Evolutionary conservation across 768 basidiomycete species (phyloP), one percentile per base, ranked within the genome.

Genomic region (Mycena pura): DNA sequence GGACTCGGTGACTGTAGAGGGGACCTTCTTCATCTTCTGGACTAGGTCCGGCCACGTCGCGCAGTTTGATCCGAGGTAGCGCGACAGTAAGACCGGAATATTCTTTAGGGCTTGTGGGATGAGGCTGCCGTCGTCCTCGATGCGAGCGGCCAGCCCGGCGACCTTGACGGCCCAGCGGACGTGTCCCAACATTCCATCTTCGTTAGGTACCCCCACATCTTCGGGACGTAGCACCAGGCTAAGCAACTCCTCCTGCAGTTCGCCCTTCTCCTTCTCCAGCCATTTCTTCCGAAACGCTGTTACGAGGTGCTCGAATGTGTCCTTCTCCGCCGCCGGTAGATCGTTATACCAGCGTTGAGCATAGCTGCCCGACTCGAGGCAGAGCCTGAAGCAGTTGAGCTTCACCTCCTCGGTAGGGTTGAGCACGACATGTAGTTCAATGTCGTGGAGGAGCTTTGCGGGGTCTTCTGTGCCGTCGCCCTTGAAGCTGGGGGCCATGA

Each of bases 21-120:
- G 28, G 22, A 53, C 11, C 39, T 53, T 40, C 40, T 32, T 40
- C 27, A 53, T 43, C 2, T 28, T 44, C 31, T 54, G 52, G 41
- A 54, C 34, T 3, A 55, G 34, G 32, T 55, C 53, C 11, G 53
- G 10, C 53, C 53, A 55, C 15, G 44, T 55, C 17, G 2, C 17
- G 52, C 52, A 41, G 22, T 44, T 54, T 10, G 52, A 40, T 17
- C 52, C 52, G 2, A 53, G 52, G 8, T 22, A 38, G 4, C 44
- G 34, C 3, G 45, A 24, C 10, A 55, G 44, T 0, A 32, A 45
- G 40, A 45, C 53, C 0, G 53, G 53, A 38, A 55, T 27, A 32
- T 55, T 55, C 32, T 55, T 55, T 17, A 45, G 53, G 29, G 22
- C 53, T n/a, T 55, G 53, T 3, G 53, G 41, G 25, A 55, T 45